Evolutionary conservation across 2,329 filamentous ascomycete species (phyloP), one percentile per base, ranked within the genome.

Genomic region (Fusarium nelsonii): DNA sequence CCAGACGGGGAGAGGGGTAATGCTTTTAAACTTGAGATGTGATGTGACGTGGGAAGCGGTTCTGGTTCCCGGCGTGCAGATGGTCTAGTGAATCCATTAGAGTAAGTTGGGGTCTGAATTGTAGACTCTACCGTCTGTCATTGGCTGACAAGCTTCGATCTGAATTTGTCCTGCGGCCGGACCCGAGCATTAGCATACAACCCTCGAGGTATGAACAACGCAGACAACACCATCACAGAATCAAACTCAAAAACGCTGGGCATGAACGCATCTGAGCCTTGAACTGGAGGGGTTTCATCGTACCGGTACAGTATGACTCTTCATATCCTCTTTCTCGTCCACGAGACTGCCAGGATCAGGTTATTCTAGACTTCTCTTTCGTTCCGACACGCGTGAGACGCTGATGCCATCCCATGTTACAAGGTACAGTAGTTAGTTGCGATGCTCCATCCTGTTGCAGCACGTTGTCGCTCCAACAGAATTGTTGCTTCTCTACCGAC

Each of bases 51-150:
- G 63, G 68, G 60, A 65, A 66, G 53, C 71, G 71, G 55, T 58
- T 59, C 59, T 63, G 61, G 62, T 63, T 73, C 71, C 71, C 71
- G 71, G 71, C 49, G 50, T 72, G 70, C 70, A 72, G 67, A 62
- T 46, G 34, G 20, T 62, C 59, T 63, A 63, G 59, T 63, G 54
- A 34, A 60, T 34, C 30, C 54, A 48, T 41, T 51, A 28, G 28
- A 51, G 48, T 32, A 51, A 51, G 20, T 37, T 51, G 48, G 48
- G 36, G 48, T 51, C 48, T 39, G 12, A 36, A 51, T 28, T 20
- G 8, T 18, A 49, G 26, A 36, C 48, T 39, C 1, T 11, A 4
- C 2, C 12, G 7, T 8, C 6, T 16, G 8, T 28, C 48, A 69
- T 69, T 71, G 55, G 67, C 45, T 50, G 41, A 36, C 8, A 4